Evolutionary conservation across 352 stramenopile species (phyloP).

Genomic region (Phytophthora foliorum): DNA sequence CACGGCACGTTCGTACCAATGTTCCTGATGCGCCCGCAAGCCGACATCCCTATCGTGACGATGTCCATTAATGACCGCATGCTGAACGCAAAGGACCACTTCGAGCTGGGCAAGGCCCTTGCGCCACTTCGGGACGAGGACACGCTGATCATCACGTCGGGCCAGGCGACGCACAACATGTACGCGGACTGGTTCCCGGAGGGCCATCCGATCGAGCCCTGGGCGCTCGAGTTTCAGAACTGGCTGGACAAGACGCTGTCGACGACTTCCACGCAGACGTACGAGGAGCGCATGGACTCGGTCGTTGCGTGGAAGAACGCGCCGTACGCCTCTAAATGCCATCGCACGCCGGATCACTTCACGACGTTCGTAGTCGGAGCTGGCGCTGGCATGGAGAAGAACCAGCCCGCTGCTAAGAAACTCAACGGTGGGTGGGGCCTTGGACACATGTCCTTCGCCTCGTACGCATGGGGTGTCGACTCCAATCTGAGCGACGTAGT

Average conservation of each 20-base stretch:
- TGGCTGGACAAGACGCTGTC: slow-evolving; percentile 52
- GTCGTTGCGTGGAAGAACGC: slow-evolving; percentile 49
- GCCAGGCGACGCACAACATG: slow-evolving; percentile 57
- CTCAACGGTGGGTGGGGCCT: slow-evolving; percentile 44
- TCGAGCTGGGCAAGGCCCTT: slow-evolving; percentile 69
- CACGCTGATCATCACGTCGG: slow-evolving; percentile 81
- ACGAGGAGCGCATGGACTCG: slow-evolving; percentile 34
- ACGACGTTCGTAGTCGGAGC: slow-evolving; percentile 56
- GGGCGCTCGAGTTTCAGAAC: slow-evolving; percentile 45
- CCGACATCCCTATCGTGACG: slow-evolving; percentile 89
- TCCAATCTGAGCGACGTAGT: slow-evolving; percentile 33
- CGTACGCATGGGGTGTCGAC: slow-evolving; percentile 48
- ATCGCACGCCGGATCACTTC: slow-evolving; percentile 64
- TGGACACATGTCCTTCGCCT: slow-evolving; percentile 54
- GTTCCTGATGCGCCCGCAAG: slow-evolving; percentile 88
- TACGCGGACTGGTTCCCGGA: slow-evolving; percentile 33
- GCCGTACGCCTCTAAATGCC: slow-evolving; percentile 44
- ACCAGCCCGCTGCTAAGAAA: slow-evolving; percentile 35
- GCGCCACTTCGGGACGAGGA: slow-evolving; percentile 64
- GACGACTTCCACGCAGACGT: slow-evolving; percentile 26
- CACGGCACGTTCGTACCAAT: slow-evolving; percentile 94
- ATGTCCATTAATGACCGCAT: slow-evolving; percentile 71
- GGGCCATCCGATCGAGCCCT: slow-evolving; percentile 31
- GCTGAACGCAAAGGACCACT: slow-evolving; percentile 45
- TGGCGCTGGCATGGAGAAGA: slow-evolving; percentile 57